Percentiles rank a stretch among this genome's conserved stretches.
Evolutionary conservation across 2,329 filamentous ascomycete species (phyloP).

Genomic region (Paraphaeosphaeria sporulosa): DNA sequence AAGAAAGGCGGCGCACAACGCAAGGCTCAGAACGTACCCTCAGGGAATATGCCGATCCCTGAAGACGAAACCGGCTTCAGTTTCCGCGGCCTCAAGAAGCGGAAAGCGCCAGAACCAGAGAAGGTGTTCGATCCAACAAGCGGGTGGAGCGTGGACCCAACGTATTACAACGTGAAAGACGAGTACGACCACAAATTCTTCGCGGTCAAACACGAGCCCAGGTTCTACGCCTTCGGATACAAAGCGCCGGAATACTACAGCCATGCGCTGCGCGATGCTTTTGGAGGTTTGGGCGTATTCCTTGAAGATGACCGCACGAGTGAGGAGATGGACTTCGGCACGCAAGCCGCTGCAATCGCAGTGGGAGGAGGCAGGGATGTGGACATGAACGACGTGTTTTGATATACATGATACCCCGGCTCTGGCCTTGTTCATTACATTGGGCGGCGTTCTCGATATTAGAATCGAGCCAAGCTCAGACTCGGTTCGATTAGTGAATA

Average conservation of each 20-base stretch:
- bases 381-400: slow-evolving; percentile 55
- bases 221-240: slow-evolving; percentile 81
- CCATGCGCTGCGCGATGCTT: slow-evolving; percentile 85
- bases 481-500: neutral
- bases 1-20: slow-evolving; percentile 75
- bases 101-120: slow-evolving; percentile 67
- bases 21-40: slow-evolving; percentile 46
- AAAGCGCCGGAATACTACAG: slow-evolving; percentile 81
- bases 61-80: slow-evolving; percentile 52
- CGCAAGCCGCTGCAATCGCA: slow-evolving; percentile 55
- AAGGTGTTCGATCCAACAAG: slow-evolving; percentile 89
- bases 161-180: slow-evolving; percentile 74
- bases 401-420: slow-evolving; percentile 44
- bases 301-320: slow-evolving; percentile 74
- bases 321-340: slow-evolving; percentile 42
- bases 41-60: slow-evolving; percentile 27
- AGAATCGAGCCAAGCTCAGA: neutral
- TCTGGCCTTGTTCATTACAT: slow-evolving; percentile 24
- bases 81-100: slow-evolving; percentile 81
- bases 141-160: slow-evolving; percentile 69
- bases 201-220: slow-evolving; percentile 70
- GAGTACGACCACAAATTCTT: slow-evolving; percentile 80
- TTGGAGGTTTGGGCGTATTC: slow-evolving; percentile 87
- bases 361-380: slow-evolving; percentile 64
- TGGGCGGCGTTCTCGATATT: slow-evolving; percentile 31